Base-by-base conservation (phyloP, 495 filamentous ascomycete species). In the Podospora tetraspora region DNA sequence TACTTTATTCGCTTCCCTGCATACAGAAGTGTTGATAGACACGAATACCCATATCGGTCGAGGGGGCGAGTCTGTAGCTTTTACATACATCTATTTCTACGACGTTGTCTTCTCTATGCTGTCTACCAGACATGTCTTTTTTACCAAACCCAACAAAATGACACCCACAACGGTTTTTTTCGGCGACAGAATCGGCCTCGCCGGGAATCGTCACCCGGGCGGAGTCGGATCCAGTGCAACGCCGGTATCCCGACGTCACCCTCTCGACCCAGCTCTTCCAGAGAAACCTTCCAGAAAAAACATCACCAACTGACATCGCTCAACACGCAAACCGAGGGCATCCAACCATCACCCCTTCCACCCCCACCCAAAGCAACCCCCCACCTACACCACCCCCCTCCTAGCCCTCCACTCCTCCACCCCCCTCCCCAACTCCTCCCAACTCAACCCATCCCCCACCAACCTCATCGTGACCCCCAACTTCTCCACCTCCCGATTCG, bases 401-500 rank as follows among this genome's bases (percentile, higher is more conserved):
- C 86, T 90, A 75, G 32, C 71, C 57, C 94, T 85, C 94, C 94
- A 98, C 68, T 89, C 87, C 80, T 80, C 82, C 22, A 97, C 86
- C 3, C 93, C 94, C 25, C 82, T 84, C 79, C 95, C 92, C 59
- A 98, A 79, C 83, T 92, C 93, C 3, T 84, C 85, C 76, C 84
- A 86, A n/a, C 84, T 90, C 64, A 97, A 87, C 1, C 95, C 95
- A 76, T 74, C 58, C 3, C 93, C 88, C 5, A 99, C 90, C 70
- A 96, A 75, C 74, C 86, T 87, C 83, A 96, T 96, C 8, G 89
- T 89, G 27, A 97, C 91, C 1, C 93, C 93, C 63, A 97, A 70
- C 63, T 83, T 88, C 81, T 94, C 91, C 0, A 97, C 94, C 77
- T 96, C 92, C 52, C 84, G 80, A 76, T 99, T 99, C 68, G 94